Base-by-base conservation (phyloP, 139 green algal species). In the Parachlorella kessleri region DNA sequence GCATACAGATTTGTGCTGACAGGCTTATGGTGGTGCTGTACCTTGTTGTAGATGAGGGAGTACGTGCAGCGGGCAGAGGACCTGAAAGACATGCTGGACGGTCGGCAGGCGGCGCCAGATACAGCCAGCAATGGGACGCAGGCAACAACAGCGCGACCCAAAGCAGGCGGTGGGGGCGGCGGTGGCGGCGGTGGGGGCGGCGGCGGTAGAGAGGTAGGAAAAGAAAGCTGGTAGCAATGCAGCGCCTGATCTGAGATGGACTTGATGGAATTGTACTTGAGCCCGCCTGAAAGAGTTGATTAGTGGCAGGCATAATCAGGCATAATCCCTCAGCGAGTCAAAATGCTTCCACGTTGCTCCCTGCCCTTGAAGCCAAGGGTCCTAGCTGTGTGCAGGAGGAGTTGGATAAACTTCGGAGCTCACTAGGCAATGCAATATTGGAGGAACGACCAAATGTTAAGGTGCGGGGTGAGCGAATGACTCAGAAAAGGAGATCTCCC, bases 31-130 rank as follows among this genome's bases (percentile, higher is more conserved):
- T n/a, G n/a, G n/a, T n/a, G n/a, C n/a, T n/a, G n/a, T n/a, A n/a
- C n/a, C n/a, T n/a, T n/a, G n/a, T n/a, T n/a, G n/a, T n/a, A 98
- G 93, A 95, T 98, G 77, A 90, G 88, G 70, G 96, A 99, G 66
- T 99, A 99, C 77, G 77, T 99, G 37, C 70, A 85, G 14, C 84
- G 97, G 1, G 97, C 97, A 6, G 96, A 99, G 88, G 93, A 97
- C 86, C 84, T 99, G 30, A 96, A 97, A 68, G 81, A 81, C 35
- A 70, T 95, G 59, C 48, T 97, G 33, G 87, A 91, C 55, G 88
- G 79, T 8, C 72, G 78, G 65, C 82, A 85, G 71, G 78, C 73
- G 72, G 78, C 65, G 23, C 48, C 69, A 55, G 73, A 78, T 40
- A n/a, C n/a, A n/a, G 42, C 77, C 30, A 42, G 39, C 21, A 79